A percentile compares a stretch with the other conserved stretches of the same genome.
These are phyloP conservation scores for Daldinia loculata DNA, from an alignment of 495 filamentous ascomycete species.

Conservation along the genomic window DNA sequence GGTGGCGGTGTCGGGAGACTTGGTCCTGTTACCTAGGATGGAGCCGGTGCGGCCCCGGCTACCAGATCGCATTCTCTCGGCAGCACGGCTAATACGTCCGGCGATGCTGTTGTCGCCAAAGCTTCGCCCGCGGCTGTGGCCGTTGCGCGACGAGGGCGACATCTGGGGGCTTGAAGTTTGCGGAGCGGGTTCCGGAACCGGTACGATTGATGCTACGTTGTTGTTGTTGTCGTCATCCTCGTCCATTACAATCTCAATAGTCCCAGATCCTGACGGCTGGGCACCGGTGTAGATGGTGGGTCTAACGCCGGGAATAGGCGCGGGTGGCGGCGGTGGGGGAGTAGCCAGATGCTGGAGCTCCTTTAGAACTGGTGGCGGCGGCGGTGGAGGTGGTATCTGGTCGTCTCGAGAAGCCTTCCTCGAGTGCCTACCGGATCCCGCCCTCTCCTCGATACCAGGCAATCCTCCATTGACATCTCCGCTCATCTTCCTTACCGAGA, in stretches of 20 bases:
- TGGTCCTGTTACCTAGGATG: constrained; percentile 47
- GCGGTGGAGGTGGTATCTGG: constrained; percentile 60
- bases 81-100: constrained; percentile 70
- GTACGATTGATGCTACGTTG: constrained; percentile 4
- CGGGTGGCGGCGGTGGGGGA: constrained; percentile 73
- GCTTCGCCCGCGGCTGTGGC: constrained; percentile 73
- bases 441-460: constrained; percentile 69
- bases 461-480: constrained; percentile 44
- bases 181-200: constrained; percentile 10
- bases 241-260: constrained; percentile 78
- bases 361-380: constrained; percentile 69
- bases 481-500: constrained; percentile 51
- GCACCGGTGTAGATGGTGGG: constrained; percentile 50
- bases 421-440: constrained; percentile 56
- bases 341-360: constrained; percentile 85
- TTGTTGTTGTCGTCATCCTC: constrained; percentile 59
- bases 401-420: constrained; percentile 52
- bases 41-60: constrained; percentile 62
- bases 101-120: constrained; percentile 70
- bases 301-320: constrained; percentile 55
- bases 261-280: constrained; percentile 63
- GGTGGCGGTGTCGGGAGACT: constrained; percentile 51
- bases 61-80: constrained; percentile 73
- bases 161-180: constrained; percentile 8
- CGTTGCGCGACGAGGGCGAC: constrained; percentile 49